A percentile compares a stretch with the other conserved stretches of the same genome.
Conservation (phyloP, 1,284 basidiomycete genomes). For the Xerocomus cyaneibrunnescens region DNA sequence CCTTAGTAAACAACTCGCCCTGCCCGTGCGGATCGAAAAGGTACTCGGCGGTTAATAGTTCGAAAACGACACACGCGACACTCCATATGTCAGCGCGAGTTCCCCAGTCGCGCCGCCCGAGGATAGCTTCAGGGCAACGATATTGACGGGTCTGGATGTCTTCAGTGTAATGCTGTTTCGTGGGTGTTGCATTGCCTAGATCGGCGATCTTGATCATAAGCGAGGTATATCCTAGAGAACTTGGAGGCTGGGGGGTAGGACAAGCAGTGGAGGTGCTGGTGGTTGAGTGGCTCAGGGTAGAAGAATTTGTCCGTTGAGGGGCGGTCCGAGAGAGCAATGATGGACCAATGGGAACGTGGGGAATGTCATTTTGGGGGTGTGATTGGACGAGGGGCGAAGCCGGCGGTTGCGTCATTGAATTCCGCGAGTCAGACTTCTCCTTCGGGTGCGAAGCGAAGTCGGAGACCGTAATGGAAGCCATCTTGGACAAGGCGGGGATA, state of each 20-base stretch:
- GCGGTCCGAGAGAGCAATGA: slow-evolving; percentile 73
- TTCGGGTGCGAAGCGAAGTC: slow-evolving; percentile 12
- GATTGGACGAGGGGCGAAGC: slow-evolving; percentile 33
- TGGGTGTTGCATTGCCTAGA: slow-evolving; percentile 84
- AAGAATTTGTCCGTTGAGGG: slow-evolving; percentile 35
- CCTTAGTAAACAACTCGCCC: slow-evolving; percentile 83
- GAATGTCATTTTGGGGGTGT: slow-evolving; percentile 17
- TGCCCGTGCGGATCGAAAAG: slow-evolving; percentile 87
- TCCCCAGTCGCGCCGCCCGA: slow-evolving; percentile 87
- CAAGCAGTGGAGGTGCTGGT: slow-evolving; percentile 27
- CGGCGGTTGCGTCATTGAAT: slow-evolving; percentile 2
- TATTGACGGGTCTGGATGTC: slow-evolving; percentile 96
- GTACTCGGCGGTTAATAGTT: slow-evolving; percentile 84
- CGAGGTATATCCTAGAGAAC: slow-evolving; percentile 36
- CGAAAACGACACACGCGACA: slow-evolving; percentile 84
- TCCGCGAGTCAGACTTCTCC: slow-evolving; percentile 4
- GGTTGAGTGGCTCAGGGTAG: slow-evolving; percentile 26
- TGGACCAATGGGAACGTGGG: slow-evolving; percentile 38
- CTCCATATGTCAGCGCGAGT: slow-evolving; percentile 87
- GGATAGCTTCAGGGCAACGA: slow-evolving; percentile 87
- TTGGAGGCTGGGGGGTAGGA: slow-evolving; percentile 27
- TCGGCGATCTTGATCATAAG: slow-evolving; percentile 93
- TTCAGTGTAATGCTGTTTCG: slow-evolving; percentile 83
- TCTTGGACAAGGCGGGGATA: slow-evolving; percentile 44
- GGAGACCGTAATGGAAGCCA: slow-evolving; percentile 38